These are phyloP conservation scores for Sindora glabra DNA, from an alignment of 306 rosid species.

Conservation along the genomic window DNA sequence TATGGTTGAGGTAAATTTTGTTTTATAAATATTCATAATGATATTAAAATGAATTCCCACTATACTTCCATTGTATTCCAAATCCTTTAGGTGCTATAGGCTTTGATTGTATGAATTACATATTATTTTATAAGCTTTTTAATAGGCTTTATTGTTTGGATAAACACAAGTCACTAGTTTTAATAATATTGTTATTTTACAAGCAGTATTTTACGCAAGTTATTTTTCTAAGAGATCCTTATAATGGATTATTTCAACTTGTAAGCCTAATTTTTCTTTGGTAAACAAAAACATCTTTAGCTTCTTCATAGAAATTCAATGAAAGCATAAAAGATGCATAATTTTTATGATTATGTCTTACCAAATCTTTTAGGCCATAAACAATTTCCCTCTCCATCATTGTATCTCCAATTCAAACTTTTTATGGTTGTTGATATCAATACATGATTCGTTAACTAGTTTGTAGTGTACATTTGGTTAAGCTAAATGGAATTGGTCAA, in stretches of 20 bases:
- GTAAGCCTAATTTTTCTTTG: background rate
- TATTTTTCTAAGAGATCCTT: too few relatives aligned
- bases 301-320: background rate
- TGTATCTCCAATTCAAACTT: background rate
- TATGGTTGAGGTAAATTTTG: too few relatives aligned
- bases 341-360: background rate
- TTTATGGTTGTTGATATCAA: background rate
- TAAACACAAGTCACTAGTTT: background rate
- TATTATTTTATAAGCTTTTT: background rate
- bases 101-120: background rate
- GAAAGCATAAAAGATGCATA: background rate
- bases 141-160: background rate
- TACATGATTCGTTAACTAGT: constrained; percentile 1
- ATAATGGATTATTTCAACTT: background rate
- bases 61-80: background rate
- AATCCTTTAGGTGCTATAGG: background rate
- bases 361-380: background rate
- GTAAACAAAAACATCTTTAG: background rate
- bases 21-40: too few relatives aligned
- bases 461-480: constrained; percentile 89
- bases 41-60: background rate
- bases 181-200: background rate
- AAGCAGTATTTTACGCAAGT: background rate
- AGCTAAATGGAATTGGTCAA: constrained; percentile 64
- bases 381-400: background rate